phyloP scores from a whole-genome alignment of 225 moss, liverwort and hornwort species.

The Neckera pumila region DNA sequence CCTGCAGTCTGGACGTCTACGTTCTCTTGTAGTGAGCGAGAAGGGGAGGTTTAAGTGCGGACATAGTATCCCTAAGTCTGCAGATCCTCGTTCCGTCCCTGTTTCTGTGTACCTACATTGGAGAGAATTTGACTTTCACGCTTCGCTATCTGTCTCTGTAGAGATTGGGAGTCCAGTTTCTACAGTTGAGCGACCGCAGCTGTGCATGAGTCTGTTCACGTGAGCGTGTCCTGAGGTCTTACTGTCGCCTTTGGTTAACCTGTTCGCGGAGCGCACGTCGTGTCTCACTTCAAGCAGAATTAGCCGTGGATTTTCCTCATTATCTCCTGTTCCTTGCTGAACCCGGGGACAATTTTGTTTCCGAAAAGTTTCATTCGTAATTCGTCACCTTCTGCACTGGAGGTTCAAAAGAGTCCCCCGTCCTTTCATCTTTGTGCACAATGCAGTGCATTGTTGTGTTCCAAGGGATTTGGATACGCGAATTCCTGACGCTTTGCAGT shows the following conservation, averaged over 20 bases:
- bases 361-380: background rate
- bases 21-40: background rate
- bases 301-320: background rate
- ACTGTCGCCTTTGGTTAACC: background rate
- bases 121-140: background rate
- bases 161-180: background rate
- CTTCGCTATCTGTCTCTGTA: background rate
- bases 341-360: background rate
- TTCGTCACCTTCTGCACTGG: background rate
- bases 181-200: background rate
- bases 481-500: background rate
- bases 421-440: background rate
- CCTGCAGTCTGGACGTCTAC: background rate
- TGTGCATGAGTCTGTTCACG: constrained; percentile 25
- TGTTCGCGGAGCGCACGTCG: background rate
- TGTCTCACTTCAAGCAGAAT: background rate
- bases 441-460: background rate
- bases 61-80: background rate
- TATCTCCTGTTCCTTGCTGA: background rate
- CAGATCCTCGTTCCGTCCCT: background rate
- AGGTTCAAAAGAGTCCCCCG: background rate
- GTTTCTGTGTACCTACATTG: background rate
- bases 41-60: background rate
- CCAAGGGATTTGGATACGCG: background rate
- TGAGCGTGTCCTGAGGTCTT: background rate